phyloP scores from a whole-genome alignment of 139 green algal genomes.

The Chlamydomonas schloesseri region DNA sequence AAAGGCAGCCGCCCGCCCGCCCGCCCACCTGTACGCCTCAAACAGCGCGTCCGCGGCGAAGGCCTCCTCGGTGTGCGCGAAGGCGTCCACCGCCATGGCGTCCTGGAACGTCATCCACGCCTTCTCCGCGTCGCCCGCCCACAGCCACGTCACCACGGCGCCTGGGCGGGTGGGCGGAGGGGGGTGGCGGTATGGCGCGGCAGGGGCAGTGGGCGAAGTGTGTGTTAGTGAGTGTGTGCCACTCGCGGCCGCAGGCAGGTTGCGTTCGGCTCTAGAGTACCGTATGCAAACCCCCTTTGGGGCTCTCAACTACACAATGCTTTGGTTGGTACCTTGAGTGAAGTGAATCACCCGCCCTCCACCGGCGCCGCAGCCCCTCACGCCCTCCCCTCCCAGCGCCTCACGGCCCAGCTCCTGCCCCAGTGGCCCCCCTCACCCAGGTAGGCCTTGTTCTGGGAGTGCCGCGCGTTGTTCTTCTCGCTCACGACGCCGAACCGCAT shows the following conservation, averaged over 20 bases:
- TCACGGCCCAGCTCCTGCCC: too few species aligned
- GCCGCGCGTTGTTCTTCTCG: constrained; percentile 35
- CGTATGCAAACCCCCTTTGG: too few species aligned
- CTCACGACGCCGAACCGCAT: constrained; percentile 76
- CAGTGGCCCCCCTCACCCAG: constrained; percentile 50
- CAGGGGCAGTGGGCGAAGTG: too few species aligned
- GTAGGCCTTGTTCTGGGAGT: constrained; percentile 77
- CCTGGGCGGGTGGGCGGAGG: constrained; percentile 8
- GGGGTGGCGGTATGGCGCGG: too few species aligned
- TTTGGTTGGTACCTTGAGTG: too few species aligned
- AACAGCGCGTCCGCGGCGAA: constrained; percentile 82
- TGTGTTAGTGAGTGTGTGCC: too few species aligned
- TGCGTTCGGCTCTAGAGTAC: too few species aligned
- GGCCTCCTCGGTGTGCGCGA: constrained; percentile 79
- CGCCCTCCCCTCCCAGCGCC: neutral
- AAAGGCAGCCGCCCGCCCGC: too few species aligned
- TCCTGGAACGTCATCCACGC: constrained; percentile 80
- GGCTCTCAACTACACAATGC: too few species aligned
- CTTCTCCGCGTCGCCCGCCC: constrained; percentile 58
- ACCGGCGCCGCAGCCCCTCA: neutral
- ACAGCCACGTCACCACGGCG: constrained; percentile 77
- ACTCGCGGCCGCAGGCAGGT: too few species aligned
- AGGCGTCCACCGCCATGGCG: constrained; percentile 73
- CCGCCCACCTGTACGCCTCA: constrained; percentile 73
- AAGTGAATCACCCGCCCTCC: too few species aligned